Evolutionary conservation across 768 basidiomycete species (phyloP).

Genomic region (Leccinum imitatum): DNA sequence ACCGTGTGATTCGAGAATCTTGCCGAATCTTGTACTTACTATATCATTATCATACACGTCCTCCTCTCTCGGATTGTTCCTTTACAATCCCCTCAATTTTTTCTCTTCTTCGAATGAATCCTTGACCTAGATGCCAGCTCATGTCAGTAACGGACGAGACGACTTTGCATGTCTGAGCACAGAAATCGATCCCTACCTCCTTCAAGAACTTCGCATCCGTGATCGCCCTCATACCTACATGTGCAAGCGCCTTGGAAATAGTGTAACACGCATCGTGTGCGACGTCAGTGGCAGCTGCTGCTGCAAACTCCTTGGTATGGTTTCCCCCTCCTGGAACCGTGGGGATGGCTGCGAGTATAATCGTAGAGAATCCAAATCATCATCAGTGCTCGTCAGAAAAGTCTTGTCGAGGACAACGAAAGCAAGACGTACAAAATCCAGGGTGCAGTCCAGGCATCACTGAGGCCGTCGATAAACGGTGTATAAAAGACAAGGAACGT

Average conservation of each 20-base stretch:
- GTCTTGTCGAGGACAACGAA: background rate
- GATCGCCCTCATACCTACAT: constrained; percentile 64
- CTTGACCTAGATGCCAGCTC: constrained; percentile 39
- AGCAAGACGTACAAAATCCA: constrained; percentile 44
- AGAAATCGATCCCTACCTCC: constrained; percentile 39
- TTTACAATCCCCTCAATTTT: constrained; percentile 11
- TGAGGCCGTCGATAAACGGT: constrained; percentile 17
- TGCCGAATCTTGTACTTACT: background rate
- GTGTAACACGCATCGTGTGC: constrained; percentile 68
- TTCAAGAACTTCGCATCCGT: constrained; percentile 62
- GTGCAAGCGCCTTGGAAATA: constrained; percentile 70
- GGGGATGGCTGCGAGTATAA: constrained; percentile 61
- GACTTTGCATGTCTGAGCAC: background rate
- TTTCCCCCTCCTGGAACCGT: constrained; percentile 71
- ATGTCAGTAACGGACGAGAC: background rate
- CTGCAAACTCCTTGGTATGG: constrained; percentile 69
- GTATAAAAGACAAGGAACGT: background rate
- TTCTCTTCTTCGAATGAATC: constrained; percentile 49
- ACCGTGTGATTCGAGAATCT: background rate
- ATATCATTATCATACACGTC: background rate
- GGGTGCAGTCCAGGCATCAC: constrained; percentile 72
- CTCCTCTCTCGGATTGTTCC: background rate
- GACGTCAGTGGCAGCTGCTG: constrained; percentile 54
- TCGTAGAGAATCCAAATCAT: background rate
- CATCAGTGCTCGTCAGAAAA: background rate